Evolutionary conservation across 2,329 filamentous ascomycete species (phyloP).

Genomic region (Pestalotiopsis fici): DNA sequence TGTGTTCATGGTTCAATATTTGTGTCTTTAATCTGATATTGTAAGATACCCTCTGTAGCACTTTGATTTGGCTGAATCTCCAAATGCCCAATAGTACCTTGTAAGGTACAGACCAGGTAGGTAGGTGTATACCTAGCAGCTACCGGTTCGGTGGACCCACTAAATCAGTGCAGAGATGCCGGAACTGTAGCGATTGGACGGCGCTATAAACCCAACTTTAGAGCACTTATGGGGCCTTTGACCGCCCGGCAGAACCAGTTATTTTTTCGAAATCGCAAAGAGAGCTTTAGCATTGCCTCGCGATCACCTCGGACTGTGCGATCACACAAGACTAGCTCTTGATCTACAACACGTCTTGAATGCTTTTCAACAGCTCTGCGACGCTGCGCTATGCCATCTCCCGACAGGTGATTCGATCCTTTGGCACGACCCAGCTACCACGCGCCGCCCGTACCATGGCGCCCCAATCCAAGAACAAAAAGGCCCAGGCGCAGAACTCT

Average conservation of each 20-base stretch:
- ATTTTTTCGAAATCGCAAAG: slow-evolving; percentile 2
- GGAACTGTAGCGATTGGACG: slow-evolving; percentile 4
- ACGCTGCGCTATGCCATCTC: slow-evolving; percentile 4
- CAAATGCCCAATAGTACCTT: too few relatives aligned
- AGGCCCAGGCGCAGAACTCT: slow-evolving; percentile 21
- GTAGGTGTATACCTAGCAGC: too few relatives aligned
- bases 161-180: neutral
- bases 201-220: neutral
- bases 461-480: slow-evolving; percentile 19
- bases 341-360: neutral
- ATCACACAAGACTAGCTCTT: neutral
- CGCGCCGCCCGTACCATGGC: slow-evolving; percentile 26
- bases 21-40: too few relatives aligned
- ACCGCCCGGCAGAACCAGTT: slow-evolving; percentile 9
- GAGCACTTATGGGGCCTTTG: too few relatives aligned
- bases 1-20: too few relatives aligned
- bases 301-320: neutral
- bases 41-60: too few relatives aligned
- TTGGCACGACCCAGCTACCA: slow-evolving; percentile 9
- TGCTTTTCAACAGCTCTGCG: slow-evolving; percentile 9
- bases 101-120: too few relatives aligned
- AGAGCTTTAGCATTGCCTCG: neutral
- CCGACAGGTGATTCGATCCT: slow-evolving; percentile 19
- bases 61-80: too few relatives aligned
- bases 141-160: too few relatives aligned